Evolutionary conservation across 768 basidiomycete genomes (phyloP), one percentile per base, ranked within the genome.

Genomic region (Crassisporium funariophilum): DNA sequence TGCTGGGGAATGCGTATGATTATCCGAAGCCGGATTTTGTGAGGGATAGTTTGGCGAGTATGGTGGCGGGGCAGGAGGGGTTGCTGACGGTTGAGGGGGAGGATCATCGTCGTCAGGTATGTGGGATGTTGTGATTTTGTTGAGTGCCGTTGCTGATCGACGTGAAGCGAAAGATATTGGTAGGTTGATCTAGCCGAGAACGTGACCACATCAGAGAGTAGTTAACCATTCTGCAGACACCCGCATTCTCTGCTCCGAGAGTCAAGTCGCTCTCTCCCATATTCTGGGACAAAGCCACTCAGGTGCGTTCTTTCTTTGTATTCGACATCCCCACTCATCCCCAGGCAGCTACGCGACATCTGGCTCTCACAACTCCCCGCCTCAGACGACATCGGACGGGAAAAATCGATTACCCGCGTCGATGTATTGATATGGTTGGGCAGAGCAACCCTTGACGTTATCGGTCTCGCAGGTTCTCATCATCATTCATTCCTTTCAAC

Each of bases 371-470:
- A 16, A 41, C 35, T 12, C 19, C 35, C 34, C 16, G 58, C 40
- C 37, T 39, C 25, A 2, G 58, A 44, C 37, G 58, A 70, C 9
- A 39, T 53, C 23, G 44, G 59, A 25, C 46, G 66, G 6, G 45
- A 54, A 21, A 34, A 37, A 15, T 50, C 41, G 13, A 21, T 44
- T 21, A 34, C 52, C 29, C 69, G 65, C 9, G 67, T 88, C 31
- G 84, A 92, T 39, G 77, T 82, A 4, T 67, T 85, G 33, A 64
- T 72, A 1, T 88, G 83, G 81, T 70, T 90, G 2, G 80, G 78
- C 27, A 77, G 77, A 35, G 75, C 78, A 22, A 87, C 88, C 2
- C 73, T 91, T 5, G 90, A 91, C 54, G 78, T 88, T 46, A 89
- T 93, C 39, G 88, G 88, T 6, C 71, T 86, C 29, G 83, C 72